These are phyloP conservation scores for Leccinellum rugosiceps DNA, from an alignment of 768 basidiomycete genomes.

Conservation along the genomic window DNA sequence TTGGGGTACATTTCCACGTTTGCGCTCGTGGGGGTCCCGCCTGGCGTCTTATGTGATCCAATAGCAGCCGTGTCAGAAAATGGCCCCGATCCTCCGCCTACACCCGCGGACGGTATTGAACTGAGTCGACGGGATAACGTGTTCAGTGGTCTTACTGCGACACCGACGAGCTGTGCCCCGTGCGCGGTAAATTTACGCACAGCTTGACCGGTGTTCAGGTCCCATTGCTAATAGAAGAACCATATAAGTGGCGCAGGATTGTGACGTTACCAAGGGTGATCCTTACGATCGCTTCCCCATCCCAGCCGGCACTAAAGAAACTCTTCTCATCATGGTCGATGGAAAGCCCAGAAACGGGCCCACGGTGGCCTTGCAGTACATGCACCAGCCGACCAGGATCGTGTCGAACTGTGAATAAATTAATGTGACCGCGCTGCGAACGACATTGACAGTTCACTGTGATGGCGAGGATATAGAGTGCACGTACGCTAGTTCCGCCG, in stretches of 20 bases:
- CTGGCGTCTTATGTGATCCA: slow-evolving; percentile 9
- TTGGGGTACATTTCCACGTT: slow-evolving; percentile 22
- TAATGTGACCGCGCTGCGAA: slow-evolving; percentile 80
- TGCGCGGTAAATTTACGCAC: slow-evolving; percentile 78
- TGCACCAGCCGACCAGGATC: slow-evolving; percentile 79
- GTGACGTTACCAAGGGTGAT: neutral
- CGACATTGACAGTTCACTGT: slow-evolving; percentile 18
- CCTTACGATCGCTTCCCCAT: slow-evolving; percentile 81
- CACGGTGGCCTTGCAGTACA: slow-evolving; percentile 63
- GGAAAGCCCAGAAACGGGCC: slow-evolving; percentile 82
- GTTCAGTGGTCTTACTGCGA: slow-evolving; percentile 69
- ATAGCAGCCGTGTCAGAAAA: slow-evolving; percentile 12
- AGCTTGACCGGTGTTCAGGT: slow-evolving; percentile 84
- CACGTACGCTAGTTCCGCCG: slow-evolving; percentile 78
- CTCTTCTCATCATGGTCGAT: slow-evolving; percentile 80
- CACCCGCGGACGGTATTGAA: slow-evolving; percentile 26
- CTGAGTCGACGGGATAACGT: slow-evolving; percentile 34
- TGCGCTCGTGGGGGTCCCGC: slow-evolving; percentile 15
- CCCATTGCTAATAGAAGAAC: slow-evolving; percentile 78
- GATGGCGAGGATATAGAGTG: slow-evolving; percentile 13
- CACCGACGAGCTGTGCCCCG: slow-evolving; percentile 77
- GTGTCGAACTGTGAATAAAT: slow-evolving; percentile 90
- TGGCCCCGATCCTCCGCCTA: slow-evolving; percentile 17
- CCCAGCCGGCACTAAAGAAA: slow-evolving; percentile 92
- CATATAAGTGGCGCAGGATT: slow-evolving; percentile 5